Percentiles rank a stretch among this genome's conserved stretches.
Conservation (phyloP, 1,284 basidiomycete genomes). For the Ustilago vetiveriae region DNA sequence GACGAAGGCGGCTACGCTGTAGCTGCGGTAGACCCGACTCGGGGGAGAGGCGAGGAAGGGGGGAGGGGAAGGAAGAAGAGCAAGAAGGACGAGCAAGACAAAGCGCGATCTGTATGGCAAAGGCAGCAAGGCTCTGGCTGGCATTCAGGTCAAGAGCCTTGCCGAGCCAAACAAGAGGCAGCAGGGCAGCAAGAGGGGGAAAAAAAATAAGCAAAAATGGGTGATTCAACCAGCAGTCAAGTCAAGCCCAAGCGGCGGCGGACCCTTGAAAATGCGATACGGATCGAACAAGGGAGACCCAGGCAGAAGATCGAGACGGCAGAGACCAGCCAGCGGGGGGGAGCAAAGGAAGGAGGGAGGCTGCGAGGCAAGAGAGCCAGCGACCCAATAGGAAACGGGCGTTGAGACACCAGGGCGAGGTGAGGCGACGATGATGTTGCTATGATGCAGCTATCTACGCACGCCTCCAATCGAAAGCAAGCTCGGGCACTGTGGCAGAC, state of each 20-base stretch:
- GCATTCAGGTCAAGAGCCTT: not conserved
- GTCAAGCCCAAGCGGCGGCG: too few species aligned
- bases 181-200: not conserved
- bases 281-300: slow-evolving; percentile 2
- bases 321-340: not conserved
- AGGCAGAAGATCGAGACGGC: not conserved
- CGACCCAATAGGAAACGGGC: too few species aligned
- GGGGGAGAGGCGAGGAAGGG: not conserved
- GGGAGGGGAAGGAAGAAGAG: slow-evolving; percentile 1
- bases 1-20: slow-evolving; percentile 1
- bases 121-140: not conserved
- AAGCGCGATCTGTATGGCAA: slow-evolving; percentile 1
- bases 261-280: slow-evolving; percentile 6
- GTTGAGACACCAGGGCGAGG: too few species aligned
- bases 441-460: slow-evolving; percentile 21
- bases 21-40: too few species aligned
- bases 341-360: too few species aligned
- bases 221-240: slow-evolving; percentile 1
- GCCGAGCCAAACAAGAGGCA: not conserved
- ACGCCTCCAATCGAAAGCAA: not conserved
- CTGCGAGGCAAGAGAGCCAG: too few species aligned
- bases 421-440: slow-evolving; percentile 14
- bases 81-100: too few species aligned
- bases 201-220: slow-evolving; percentile 6
- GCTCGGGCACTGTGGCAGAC: too few species aligned